Evolutionary conservation across 2,329 filamentous ascomycete genomes (phyloP), one percentile per base, ranked within the genome.

Genomic region (Trichoderma asperellum): DNA sequence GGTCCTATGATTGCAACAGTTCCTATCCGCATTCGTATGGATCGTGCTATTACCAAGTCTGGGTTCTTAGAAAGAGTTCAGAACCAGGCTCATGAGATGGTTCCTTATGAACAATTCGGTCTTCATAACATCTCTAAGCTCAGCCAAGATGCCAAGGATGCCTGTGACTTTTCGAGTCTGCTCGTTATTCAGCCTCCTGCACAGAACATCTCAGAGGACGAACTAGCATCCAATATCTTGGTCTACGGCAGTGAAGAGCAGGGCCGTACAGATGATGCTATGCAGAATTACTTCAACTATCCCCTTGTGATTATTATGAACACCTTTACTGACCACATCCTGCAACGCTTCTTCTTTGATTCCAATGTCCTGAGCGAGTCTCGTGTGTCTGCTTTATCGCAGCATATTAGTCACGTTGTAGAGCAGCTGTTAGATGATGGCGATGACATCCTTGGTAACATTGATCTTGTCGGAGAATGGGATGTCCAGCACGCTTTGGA

Each of bases 1-100:
- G 76, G 73, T 0, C 76, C 76, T 8, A 74, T 73, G 3, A 73
- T 78, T 32, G 71, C 74, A 10, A 76, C 74, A 12, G 71, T 77
- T 1, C 76, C 75, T 5, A 16, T 76, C 12, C 71, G 72, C 1
- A 37, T 76, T 8, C 47, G 47, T 0, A 14, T 76, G 14, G 75
- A 78, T 85, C 32, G 58, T 5, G n/a, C 58, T 3, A 35, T 52
- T 24, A 73, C 76, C 0, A 75, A 83, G 11, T 71, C 73, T 0
- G 75, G 83, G 21, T 85, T 82, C 69, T 75, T 88, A 14, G 74
- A 82, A n/a, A 72, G 74, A 0, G 53, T 75, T 1, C 73, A 76
- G 29, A 60, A 61, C 0, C 62, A 70, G n/a, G 61, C 67, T 6
- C 18, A 61, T 32, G 66, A 69, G 16, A 71, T 72, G 68, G 56